Percentiles rank a stretch among this genome's conserved stretches.
phyloP scores from a whole-genome alignment of 805 yeast genomes.

The Jamesozyma rosinii region DNA sequence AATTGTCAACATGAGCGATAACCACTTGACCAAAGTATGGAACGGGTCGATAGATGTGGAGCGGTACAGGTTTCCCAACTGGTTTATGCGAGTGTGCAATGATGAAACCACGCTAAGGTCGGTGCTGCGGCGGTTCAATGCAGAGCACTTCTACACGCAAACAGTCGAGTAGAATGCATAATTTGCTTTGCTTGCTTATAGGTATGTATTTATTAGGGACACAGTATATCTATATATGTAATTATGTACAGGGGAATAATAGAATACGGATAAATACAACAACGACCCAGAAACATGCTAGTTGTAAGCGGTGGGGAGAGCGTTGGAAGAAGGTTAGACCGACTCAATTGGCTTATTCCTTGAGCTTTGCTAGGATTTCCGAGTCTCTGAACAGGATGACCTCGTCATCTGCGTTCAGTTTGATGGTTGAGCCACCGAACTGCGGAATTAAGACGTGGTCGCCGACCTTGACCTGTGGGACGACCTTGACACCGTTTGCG shows the following conservation, averaged over 20 bases:
- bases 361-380: slow-evolving; percentile 90
- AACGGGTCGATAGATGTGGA: slow-evolving; percentile 46
- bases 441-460: slow-evolving; percentile 91
- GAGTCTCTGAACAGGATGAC: slow-evolving; percentile 80
- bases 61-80: slow-evolving; percentile 46
- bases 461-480: slow-evolving; percentile 75
- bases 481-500: slow-evolving; percentile 61
- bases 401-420: slow-evolving; percentile 72
- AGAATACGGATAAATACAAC: no score
- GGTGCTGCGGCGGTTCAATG: slow-evolving; percentile 41
- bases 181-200: no score
- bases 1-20: slow-evolving; percentile 34
- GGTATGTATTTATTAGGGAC: neutral
- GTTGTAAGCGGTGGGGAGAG: no score
- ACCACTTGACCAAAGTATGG: slow-evolving; percentile 52
- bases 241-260: slow-evolving; percentile 1
- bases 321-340: neutral
- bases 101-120: slow-evolving; percentile 43
- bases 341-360: slow-evolving; percentile 30
- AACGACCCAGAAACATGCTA: no score
- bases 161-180: neutral
- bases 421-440: slow-evolving; percentile 86
- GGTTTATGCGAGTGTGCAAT: slow-evolving; percentile 54
- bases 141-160: slow-evolving; percentile 34
- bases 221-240: neutral